phyloP scores from a whole-genome alignment of 768 basidiomycete species.

The Amanita polypyramis region DNA sequence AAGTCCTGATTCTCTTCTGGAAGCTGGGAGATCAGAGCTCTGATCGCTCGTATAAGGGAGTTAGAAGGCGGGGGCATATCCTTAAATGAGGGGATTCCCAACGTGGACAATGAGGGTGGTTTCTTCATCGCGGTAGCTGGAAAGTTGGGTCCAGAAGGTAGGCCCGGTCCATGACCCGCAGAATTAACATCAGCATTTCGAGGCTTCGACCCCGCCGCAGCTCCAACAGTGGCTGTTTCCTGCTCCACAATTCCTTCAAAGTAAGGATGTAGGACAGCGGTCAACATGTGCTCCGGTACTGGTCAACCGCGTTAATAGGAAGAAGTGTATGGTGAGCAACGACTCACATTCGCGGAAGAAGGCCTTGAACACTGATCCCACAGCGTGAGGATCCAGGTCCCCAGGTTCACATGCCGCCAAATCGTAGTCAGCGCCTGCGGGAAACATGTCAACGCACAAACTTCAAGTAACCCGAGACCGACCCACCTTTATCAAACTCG shows the following conservation, averaged over 20 bases:
- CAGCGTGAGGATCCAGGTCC: slow-evolving; percentile 91
- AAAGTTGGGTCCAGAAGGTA: slow-evolving; percentile 26
- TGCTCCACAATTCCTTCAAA: slow-evolving; percentile 71
- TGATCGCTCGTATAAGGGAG: slow-evolving; percentile 44
- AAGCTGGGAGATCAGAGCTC: slow-evolving; percentile 53
- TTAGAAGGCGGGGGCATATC: slow-evolving; percentile 53
- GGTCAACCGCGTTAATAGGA: slow-evolving; percentile 4
- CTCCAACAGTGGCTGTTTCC: slow-evolving; percentile 33
- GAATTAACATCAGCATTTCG: slow-evolving; percentile 8
- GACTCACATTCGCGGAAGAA: slow-evolving; percentile 85
- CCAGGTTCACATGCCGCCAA: slow-evolving; percentile 68
- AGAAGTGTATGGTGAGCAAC: not conserved
- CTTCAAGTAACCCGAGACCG: not conserved
- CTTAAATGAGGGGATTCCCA: slow-evolving; percentile 61
- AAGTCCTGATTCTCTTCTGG: slow-evolving; percentile 79
- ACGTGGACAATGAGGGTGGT: slow-evolving; percentile 70
- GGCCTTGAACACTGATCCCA: slow-evolving; percentile 87
- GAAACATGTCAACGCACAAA: not conserved
- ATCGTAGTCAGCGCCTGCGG: slow-evolving; percentile 75
- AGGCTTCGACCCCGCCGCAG: slow-evolving; percentile 14
- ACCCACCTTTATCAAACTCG: slow-evolving; percentile 73
- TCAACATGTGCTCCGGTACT: slow-evolving; percentile 88
- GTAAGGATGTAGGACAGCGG: slow-evolving; percentile 52
- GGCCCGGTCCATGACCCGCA: slow-evolving; percentile 16
- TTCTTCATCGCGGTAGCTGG: slow-evolving; percentile 42